Evolutionary conservation across 768 basidiomycete species (phyloP).

Genomic region (Rhodosporidiobolus sp.): DNA sequence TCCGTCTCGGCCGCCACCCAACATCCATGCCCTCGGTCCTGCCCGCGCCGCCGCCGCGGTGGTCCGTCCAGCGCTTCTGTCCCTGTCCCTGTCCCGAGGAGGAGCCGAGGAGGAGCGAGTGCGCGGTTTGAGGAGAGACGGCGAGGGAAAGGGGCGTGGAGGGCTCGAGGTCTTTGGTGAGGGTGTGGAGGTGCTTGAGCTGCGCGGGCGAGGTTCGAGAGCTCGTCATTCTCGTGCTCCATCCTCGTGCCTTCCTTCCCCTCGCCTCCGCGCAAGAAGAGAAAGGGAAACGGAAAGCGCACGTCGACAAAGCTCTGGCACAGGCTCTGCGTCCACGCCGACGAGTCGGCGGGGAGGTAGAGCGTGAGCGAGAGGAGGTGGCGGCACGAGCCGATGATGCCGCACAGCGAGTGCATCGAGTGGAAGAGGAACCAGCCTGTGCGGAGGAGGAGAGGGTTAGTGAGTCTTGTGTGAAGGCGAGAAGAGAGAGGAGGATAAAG

Average conservation of each 20-base stretch:
- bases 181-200: constrained; percentile 29
- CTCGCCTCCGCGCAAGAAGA: no score
- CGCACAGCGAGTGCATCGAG: constrained; percentile 41
- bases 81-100: not conserved
- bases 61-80: not conserved
- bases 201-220: no score
- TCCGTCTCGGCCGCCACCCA: constrained; percentile 23
- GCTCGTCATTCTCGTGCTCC: no score
- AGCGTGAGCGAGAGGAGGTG: constrained; percentile 26
- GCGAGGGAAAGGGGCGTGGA: constrained; percentile 8
- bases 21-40: constrained; percentile 34
- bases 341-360: constrained; percentile 20
- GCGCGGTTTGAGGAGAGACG: no score
- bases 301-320: constrained; percentile 21
- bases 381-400: constrained; percentile 39
- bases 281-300: not conserved
- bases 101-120: not conserved
- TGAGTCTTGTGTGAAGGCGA: not conserved
- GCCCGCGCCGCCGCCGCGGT: constrained; percentile 7
- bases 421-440: constrained; percentile 41
- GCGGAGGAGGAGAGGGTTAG: not conserved
- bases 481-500: not conserved
- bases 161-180: constrained; percentile 33
- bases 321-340: constrained; percentile 32
- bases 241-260: no score